Conservation (phyloP, 2,329 filamentous ascomycete species). For the Zymoseptoria brevis region DNA sequence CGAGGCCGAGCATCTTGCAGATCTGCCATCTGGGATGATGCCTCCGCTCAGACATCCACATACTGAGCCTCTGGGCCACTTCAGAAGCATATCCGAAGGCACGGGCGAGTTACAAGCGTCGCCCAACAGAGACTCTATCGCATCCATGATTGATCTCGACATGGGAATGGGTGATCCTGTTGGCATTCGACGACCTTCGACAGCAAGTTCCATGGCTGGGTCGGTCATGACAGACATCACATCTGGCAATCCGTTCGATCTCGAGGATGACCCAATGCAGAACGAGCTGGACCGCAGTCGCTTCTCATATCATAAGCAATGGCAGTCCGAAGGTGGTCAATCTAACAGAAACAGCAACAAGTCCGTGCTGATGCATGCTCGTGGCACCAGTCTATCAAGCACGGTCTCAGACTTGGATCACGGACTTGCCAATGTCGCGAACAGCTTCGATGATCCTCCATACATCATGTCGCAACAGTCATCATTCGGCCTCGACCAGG, state of each 20-base stretch:
- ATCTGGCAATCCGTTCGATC: slow-evolving; percentile 43
- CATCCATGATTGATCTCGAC: slow-evolving; percentile 41
- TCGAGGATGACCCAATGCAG: slow-evolving; percentile 35
- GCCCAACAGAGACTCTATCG: slow-evolving; percentile 24
- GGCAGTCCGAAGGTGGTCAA: slow-evolving; percentile 27
- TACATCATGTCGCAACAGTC: not conserved
- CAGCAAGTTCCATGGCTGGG: slow-evolving; percentile 32
- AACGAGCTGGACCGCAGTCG: slow-evolving; percentile 25
- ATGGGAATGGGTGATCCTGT: slow-evolving; percentile 30
- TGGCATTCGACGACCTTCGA: slow-evolving; percentile 36
- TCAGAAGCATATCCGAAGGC: slow-evolving; percentile 31
- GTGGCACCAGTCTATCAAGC: slow-evolving; percentile 27
- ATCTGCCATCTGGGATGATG: slow-evolving; percentile 30
- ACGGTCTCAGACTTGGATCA: slow-evolving; percentile 25
- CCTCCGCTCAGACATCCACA: slow-evolving; percentile 35
- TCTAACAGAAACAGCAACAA: slow-evolving; percentile 22
- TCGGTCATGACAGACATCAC: slow-evolving; percentile 33
- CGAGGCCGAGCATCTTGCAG: slow-evolving; percentile 21
- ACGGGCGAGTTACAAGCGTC: slow-evolving; percentile 5
- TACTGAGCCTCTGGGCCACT: slow-evolving; percentile 34
- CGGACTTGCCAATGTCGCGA: not conserved
- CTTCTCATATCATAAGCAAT: slow-evolving; percentile 31
- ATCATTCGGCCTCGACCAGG: not conserved
- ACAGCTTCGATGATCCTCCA: not conserved
- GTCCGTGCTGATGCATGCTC: slow-evolving; percentile 26